Evolutionary conservation across 2,329 filamentous ascomycete species (phyloP), one percentile per base, ranked within the genome.

Genomic region (Microdochium nivale): DNA sequence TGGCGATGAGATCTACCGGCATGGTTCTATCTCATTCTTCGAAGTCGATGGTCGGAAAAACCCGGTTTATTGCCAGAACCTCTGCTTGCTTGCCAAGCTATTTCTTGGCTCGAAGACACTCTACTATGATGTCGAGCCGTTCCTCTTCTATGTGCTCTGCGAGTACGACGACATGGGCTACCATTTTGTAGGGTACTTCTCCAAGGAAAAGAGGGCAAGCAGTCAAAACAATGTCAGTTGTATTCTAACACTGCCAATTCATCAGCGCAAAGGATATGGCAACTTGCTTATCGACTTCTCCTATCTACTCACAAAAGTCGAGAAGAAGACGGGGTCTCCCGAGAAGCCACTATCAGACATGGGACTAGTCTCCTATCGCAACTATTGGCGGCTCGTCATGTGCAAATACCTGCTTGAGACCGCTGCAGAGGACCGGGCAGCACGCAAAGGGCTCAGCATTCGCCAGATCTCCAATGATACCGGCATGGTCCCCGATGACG

Each of bases 141-240:
- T 97, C 66, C 70, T 97, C 7, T 97, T 97, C 72, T 97, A 97
- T 66, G 91, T 96, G 60, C 88, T 97, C 72, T 95, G 90, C 58
- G 94, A 96, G 61, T 92, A 91, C 60, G 88, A 96, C 62, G 87
- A 94, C 52, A 81, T 86, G 19, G 92, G 92, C 19, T 96, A 94
- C 64, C 94, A 96, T 65, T 94, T 99, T 59, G 92, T 97, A 25
- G 94, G 94, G n/a, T 99, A 99, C 65, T 99, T 99, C 62, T 97
- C 94, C 49, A 99, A 99, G 67, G 94, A 99, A 71, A 99, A 99
- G 71, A 80, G 95, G 44, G 87, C 90, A 2, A 92, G 89, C 67
- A 95, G 90, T 55, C 86, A 91, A 60, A 97, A 99, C 68, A 99
- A 99, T 58, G 94, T 99, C 48, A 96, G 90, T 9, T 99, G 94